Base-by-base conservation (phyloP, 305 asterid genomes). In the Fraxinus ornus region DNA sequence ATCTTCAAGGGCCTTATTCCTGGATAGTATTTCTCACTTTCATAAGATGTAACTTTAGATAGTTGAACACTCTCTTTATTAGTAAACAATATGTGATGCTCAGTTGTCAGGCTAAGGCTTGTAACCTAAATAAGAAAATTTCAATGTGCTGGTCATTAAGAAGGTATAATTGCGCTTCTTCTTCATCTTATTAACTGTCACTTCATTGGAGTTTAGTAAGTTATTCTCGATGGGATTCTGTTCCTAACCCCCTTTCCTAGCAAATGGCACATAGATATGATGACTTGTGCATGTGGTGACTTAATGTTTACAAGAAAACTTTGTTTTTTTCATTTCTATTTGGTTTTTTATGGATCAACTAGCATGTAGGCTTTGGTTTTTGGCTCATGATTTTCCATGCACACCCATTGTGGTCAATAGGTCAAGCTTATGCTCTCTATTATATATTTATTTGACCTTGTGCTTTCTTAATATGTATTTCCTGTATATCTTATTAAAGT, bases 361-460 rank as follows among this genome's bases (percentile, higher is more conserved):
- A 22, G 73, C 73, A 24, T 8, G 35, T 22, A 24, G 73, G 73
- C 35, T 64, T 55, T 55, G 66, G 26, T 55, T 55, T n/a, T 55
- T 55, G 24, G 26, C 73, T 24, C 35, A 12, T 12, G 17, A 24
- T 64, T 64, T 15, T 64, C 33, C 73, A 64, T 64, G 35, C 35
- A 64, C 39, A 30, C 7, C 39, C 3, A 28, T 68, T 73, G 52
- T 60, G 57, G 78, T 24, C 36, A 17, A 75, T 26, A 80, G 71
- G 30, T 77, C 49, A 75, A 47, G 37, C 82, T 36, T 68, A 64
- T 52, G 35, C 12, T 12, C 33, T 26, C 6, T 26, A 5, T 41
- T 71, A 78, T 79, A 41, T 68, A 62, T 28, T 64, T 35, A 28
- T 76, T 37, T 13, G 81, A 41, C 10, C 78, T 28, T 75, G 7